phyloP scores from a whole-genome alignment of 1,284 basidiomycete species.

The Ustilago vetiveriae region DNA sequence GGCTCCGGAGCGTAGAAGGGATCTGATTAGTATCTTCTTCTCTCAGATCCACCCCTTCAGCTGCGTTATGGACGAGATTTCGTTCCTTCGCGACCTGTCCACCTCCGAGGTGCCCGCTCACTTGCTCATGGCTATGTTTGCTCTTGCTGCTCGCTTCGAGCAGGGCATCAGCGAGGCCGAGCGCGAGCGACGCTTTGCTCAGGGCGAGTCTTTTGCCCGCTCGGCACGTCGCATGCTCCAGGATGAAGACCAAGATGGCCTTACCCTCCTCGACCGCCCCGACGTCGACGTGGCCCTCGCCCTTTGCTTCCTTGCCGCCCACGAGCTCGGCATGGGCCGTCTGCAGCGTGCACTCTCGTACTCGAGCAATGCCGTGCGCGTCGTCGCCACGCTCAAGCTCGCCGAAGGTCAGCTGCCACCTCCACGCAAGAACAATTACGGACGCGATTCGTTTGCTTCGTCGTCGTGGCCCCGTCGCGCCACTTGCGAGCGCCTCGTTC shows the following conservation, averaged over 20 bases:
- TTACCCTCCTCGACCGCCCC: slow-evolving; percentile 46
- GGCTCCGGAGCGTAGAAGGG: slow-evolving; percentile 37
- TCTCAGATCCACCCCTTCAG: slow-evolving; percentile 68
- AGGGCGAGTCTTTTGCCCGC: slow-evolving; percentile 47
- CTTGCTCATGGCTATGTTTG: slow-evolving; percentile 69
- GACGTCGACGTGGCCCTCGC: slow-evolving; percentile 68
- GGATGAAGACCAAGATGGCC: slow-evolving; percentile 51
- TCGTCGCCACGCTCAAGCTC: slow-evolving; percentile 33
- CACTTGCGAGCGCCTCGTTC: slow-evolving; percentile 44
- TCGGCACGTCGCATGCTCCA: slow-evolving; percentile 50
- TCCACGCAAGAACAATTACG: slow-evolving; percentile 25
- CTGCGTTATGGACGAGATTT: slow-evolving; percentile 68
- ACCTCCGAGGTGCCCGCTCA: slow-evolving; percentile 67
- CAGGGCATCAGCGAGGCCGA: slow-evolving; percentile 51
- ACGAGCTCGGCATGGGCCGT: slow-evolving; percentile 68
- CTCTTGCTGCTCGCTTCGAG: slow-evolving; percentile 67
- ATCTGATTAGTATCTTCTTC: slow-evolving; percentile 67
- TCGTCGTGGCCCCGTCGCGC: slow-evolving; percentile 36
- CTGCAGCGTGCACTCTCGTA: slow-evolving; percentile 66
- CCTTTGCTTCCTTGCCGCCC: slow-evolving; percentile 67
- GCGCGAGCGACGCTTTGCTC: slow-evolving; percentile 36
- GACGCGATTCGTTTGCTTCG: slow-evolving; percentile 30
- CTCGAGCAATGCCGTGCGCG: slow-evolving; percentile 56
- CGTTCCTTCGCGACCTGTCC: slow-evolving; percentile 69
- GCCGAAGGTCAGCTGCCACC: slow-evolving; percentile 34